Base-by-base conservation (phyloP, 805 yeast genomes). In the Starmerella riodocensis region DNA sequence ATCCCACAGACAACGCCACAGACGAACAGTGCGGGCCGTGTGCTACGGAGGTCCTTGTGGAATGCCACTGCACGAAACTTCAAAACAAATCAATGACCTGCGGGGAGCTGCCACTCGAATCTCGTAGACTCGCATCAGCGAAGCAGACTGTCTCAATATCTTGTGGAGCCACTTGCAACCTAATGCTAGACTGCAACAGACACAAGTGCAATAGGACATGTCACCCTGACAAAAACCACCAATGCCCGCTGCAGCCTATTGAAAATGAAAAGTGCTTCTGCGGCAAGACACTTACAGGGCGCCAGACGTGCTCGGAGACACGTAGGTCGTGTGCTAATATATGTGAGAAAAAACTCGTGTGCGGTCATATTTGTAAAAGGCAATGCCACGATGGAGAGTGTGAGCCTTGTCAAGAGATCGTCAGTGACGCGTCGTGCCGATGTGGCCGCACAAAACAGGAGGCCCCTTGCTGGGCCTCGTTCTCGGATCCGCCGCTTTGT, bases 21-120 rank as follows among this genome's bases (percentile, higher is more conserved):
- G 14, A 17, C 11, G 24, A 25, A 8, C 4, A 16, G 21, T 51
- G 54, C 32, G 45, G 45, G 4, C 46, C 46, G 1, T 51, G 54
- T 25, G 23, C 31, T 3, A 35, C 20, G 2, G 26, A 33, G 11
- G 25, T 42, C 5, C 18, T 63, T 62, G 9, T 66, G 60, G 28
- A 79, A 74, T 1, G 54, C 36, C 39, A 30, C 27, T 49, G 54
- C 26, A 51, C 53, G 4, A 31, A 19, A 16, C 6, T 32, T 11
- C 28, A 28, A 6, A 16, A 34, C 11, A 17, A 25, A 6, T 19
- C n/a, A 4, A 22, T 24, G 14, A 14, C 22, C 2, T 47, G 50
- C 36, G 14, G 29, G 2, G 7, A 28, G 5, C 20, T 36, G 9
- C 7, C 33, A 2, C n/a, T n/a, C n/a, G n/a, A n/a, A n/a, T n/a